phyloP scores from a whole-genome alignment of 805 yeast genomes.

The Saccharomycopsis malanga region DNA sequence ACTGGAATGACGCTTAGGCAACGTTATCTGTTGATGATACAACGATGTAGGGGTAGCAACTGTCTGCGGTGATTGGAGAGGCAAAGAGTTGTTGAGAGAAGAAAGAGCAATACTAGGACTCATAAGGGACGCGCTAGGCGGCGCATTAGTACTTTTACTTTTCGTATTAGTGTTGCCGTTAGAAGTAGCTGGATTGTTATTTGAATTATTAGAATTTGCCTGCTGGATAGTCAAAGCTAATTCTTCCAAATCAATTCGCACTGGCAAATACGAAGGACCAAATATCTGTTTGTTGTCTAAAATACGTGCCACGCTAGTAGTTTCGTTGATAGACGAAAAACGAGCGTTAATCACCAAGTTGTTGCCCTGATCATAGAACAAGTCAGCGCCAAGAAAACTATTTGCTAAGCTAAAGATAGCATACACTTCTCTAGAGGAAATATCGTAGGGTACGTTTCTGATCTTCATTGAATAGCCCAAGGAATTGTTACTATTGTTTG shows the following conservation, averaged over 20 bases:
- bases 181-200: neutral
- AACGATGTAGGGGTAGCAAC: constrained; percentile 3
- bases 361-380: constrained; percentile 30
- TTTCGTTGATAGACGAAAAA: constrained; percentile 10
- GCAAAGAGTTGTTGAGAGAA: neutral
- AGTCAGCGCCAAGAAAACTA: constrained; percentile 49
- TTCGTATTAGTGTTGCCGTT: constrained; percentile 1
- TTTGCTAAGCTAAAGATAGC: constrained; percentile 63
- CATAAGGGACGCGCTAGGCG: neutral
- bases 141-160: neutral
- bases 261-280: constrained; percentile 16
- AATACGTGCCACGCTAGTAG: constrained; percentile 12
- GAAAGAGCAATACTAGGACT: constrained; percentile 3
- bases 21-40: constrained; percentile 9
- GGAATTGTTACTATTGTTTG: constrained; percentile 4
- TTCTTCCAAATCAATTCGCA: constrained; percentile 16
- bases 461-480: constrained; percentile 33
- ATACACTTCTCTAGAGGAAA: constrained; percentile 58
- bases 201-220: constrained; percentile 2
- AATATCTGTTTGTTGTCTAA: constrained; percentile 17
- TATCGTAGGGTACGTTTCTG: constrained; percentile 55
- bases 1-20: constrained; percentile 18
- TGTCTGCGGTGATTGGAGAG: constrained; percentile 3
- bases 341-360: constrained; percentile 17
- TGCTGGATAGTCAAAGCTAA: neutral